Percentiles rank a stretch among this genome's conserved stretches.
These are phyloP conservation scores for Colletotrichum godetiae DNA, from an alignment of 2,329 filamentous ascomycete genomes.

Conservation along the genomic window DNA sequence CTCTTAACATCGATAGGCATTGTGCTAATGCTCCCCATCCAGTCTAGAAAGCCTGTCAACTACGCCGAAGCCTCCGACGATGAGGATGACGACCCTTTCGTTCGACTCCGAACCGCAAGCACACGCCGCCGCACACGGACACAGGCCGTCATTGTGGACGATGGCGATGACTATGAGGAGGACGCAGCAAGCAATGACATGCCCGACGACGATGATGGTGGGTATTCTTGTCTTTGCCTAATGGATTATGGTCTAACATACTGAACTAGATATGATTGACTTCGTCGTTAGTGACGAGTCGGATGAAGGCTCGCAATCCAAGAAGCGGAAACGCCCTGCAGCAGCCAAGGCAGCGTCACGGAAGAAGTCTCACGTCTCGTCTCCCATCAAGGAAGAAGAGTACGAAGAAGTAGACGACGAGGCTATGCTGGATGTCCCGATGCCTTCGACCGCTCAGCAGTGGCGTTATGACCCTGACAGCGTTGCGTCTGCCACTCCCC, in stretches of 20 bases:
- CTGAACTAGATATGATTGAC: constrained; percentile 76
- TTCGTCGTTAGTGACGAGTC: constrained; percentile 91
- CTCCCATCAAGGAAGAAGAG: constrained; percentile 52
- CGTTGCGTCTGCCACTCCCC: constrained; percentile 44
- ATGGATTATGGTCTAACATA: constrained; percentile 23
- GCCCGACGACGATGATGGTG: constrained; percentile 70
- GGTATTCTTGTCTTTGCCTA: constrained; percentile 50
- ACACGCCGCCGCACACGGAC: constrained; percentile 53
- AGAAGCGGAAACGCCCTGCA: constrained; percentile 79
- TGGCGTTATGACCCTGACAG: constrained; percentile 76
- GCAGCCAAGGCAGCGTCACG: constrained; percentile 62
- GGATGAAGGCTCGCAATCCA: constrained; percentile 71
- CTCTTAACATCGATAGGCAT: not conserved
- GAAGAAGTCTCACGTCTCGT: constrained; percentile 71
- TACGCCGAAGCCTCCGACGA: constrained; percentile 90
- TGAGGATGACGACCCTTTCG: constrained; percentile 80
- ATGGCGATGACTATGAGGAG: constrained; percentile 79
- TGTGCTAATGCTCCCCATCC: not conserved
- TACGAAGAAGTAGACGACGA: constrained; percentile 63
- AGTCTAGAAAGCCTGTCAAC: constrained; percentile 72
- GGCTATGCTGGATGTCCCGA: constrained; percentile 65
- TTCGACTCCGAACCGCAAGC: constrained; percentile 52
- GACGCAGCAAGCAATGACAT: constrained; percentile 72
- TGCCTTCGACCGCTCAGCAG: constrained; percentile 80
- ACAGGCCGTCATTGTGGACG: constrained; percentile 71